Conservation (phyloP, 2,329 filamentous ascomycete species). For the Ambrosiella cleistominuta region DNA sequence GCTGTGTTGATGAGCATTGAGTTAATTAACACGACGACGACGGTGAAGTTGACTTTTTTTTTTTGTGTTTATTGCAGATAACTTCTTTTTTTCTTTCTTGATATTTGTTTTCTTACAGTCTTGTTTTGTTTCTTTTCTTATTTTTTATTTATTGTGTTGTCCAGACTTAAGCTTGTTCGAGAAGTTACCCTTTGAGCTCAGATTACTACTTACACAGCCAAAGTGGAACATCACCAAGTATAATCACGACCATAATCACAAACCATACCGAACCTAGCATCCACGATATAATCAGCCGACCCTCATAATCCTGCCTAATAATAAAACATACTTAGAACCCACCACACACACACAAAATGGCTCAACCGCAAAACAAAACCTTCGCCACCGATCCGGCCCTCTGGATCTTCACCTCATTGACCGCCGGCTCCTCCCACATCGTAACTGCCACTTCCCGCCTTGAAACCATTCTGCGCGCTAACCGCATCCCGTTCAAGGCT, state of each 20-base stretch:
- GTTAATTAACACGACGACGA: neutral
- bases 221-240: neutral
- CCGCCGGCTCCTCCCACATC: slow-evolving; percentile 87
- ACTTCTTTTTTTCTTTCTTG: neutral
- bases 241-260: neutral
- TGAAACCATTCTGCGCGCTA: slow-evolving; percentile 89
- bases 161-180: neutral
- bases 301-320: too few relatives aligned
- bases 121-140: neutral
- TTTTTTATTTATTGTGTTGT: neutral
- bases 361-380: slow-evolving; percentile 19
- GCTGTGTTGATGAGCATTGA: too few relatives aligned
- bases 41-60: neutral
- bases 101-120: neutral
- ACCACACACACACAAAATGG: slow-evolving; percentile 11
- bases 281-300: too few relatives aligned
- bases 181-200: neutral
- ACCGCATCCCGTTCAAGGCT: slow-evolving; percentile 84
- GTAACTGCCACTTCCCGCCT: slow-evolving; percentile 89
- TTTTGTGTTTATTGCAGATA: neutral
- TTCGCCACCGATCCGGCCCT: slow-evolving; percentile 51
- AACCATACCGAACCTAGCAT: neutral
- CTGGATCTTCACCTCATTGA: slow-evolving; percentile 92
- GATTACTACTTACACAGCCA: neutral
- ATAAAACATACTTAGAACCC: neutral